A percentile compares a stretch with the other conserved stretches of the same genome.
phyloP scores from a whole-genome alignment of 2,329 filamentous ascomycete genomes.

The Mollisia scopiformis region DNA sequence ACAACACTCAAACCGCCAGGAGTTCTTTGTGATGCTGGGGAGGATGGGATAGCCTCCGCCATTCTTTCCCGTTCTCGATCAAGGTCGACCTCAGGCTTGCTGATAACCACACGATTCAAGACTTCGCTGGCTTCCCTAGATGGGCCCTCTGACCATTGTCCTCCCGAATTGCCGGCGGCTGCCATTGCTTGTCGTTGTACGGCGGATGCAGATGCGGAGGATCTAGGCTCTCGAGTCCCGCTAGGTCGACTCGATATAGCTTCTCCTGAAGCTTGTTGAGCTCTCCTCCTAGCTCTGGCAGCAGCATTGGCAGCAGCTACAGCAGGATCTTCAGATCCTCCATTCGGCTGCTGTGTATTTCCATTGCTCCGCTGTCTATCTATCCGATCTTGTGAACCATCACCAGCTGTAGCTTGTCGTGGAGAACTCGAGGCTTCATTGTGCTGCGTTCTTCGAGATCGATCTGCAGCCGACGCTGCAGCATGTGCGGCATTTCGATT shows the following conservation, averaged over 20 bases:
- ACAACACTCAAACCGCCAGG: slow-evolving; percentile 51
- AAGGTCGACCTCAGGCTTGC: slow-evolving; percentile 74
- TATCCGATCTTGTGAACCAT: slow-evolving; percentile 29
- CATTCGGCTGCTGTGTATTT: slow-evolving; percentile 45
- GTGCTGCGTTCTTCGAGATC: slow-evolving; percentile 29
- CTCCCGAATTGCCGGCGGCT: slow-evolving; percentile 37
- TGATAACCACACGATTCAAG: slow-evolving; percentile 75
- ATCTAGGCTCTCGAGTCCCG: slow-evolving; percentile 44
- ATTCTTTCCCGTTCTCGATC: slow-evolving; percentile 72
- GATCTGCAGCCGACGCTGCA: slow-evolving; percentile 39
- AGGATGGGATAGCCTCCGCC: slow-evolving; percentile 56
- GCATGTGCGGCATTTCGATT: slow-evolving; percentile 50
- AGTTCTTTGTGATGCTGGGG: slow-evolving; percentile 46
- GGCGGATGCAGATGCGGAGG: slow-evolving; percentile 38
- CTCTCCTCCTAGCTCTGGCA: slow-evolving; percentile 49
- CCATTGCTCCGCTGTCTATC: slow-evolving; percentile 41
- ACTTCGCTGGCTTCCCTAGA: slow-evolving; percentile 79
- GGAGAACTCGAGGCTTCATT: slow-evolving; percentile 29
- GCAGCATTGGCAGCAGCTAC: slow-evolving; percentile 42
- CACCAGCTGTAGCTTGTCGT: slow-evolving; percentile 23
- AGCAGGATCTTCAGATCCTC: slow-evolving; percentile 38
- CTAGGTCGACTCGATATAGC: slow-evolving; percentile 44
- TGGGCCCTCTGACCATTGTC: slow-evolving; percentile 59
- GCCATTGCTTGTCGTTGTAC: slow-evolving; percentile 38
- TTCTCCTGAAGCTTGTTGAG: slow-evolving; percentile 46